phyloP scores from a whole-genome alignment of 2,329 filamentous ascomycete genomes.

The Venturiaceae sp. region DNA sequence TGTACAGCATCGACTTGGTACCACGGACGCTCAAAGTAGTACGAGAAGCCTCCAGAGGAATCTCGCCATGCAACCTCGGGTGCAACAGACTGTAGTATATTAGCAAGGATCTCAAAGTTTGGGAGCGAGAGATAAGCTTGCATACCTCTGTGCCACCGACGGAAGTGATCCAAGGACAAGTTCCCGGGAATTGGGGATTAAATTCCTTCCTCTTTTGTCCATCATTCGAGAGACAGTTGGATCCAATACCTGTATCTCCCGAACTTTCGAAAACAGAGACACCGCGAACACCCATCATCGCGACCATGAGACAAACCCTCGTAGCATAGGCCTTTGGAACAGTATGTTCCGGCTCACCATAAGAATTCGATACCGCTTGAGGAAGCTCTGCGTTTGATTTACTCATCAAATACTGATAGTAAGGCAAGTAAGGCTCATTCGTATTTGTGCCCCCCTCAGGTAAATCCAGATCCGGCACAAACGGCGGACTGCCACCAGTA shows the following conservation, averaged over 20 bases:
- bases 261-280: constrained; percentile 29
- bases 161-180: constrained; percentile 38
- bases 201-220: constrained; percentile 33
- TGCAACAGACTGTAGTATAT: constrained; percentile 13
- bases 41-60: constrained; percentile 36
- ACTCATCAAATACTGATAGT: constrained; percentile 24
- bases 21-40: constrained; percentile 29
- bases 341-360: constrained; percentile 30
- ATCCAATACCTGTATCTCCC: constrained; percentile 30
- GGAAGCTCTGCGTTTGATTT: constrained; percentile 25
- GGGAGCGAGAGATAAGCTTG: neutral
- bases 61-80: constrained; percentile 26
- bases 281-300: constrained; percentile 28
- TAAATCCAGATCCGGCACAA: constrained; percentile 39
- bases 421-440: constrained; percentile 38
- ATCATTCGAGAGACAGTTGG: constrained; percentile 35
- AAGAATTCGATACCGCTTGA: constrained; percentile 26
- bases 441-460: constrained; percentile 28
- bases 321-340: constrained; percentile 25
- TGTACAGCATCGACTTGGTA: constrained; percentile 23
- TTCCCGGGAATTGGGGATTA: constrained; percentile 34
- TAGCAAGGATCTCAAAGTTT: neutral
- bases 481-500: constrained; percentile 34
- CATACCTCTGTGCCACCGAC: constrained; percentile 29
- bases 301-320: constrained; percentile 28